A percentile compares a stretch with the other conserved stretches of the same genome.
phyloP scores from a whole-genome alignment of 2,329 filamentous ascomycete species.

The Elsinoe ampelina region DNA sequence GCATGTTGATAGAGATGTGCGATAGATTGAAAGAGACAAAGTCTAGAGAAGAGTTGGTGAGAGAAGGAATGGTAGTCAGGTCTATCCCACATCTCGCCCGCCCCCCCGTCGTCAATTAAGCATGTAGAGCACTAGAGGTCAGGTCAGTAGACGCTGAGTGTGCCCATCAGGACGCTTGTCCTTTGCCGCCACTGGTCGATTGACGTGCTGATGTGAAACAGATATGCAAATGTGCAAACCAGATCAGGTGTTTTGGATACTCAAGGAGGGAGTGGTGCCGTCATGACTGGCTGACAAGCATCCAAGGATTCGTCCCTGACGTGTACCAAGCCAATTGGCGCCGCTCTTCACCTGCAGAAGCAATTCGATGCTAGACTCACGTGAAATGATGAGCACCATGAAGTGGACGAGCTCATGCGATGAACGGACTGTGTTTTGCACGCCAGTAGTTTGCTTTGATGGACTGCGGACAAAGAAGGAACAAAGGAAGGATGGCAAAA shows the following conservation, averaged over 20 bases:
- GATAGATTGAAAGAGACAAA: no score
- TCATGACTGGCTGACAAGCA: constrained; percentile 13
- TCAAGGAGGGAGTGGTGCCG: background rate
- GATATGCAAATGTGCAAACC: background rate
- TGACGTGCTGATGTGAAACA: background rate
- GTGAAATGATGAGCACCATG: background rate
- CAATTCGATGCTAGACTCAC: background rate
- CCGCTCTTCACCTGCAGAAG: background rate
- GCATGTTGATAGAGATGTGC: background rate
- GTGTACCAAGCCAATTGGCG: constrained; percentile 1
- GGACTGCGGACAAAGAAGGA: no score
- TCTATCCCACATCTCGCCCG: no score
- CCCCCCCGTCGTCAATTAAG: no score
- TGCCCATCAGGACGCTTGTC: background rate
- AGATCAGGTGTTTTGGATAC: background rate
- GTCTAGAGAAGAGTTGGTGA: no score
- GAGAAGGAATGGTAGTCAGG: no score
- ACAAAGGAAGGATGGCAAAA: no score
- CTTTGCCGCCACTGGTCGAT: background rate
- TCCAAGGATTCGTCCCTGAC: constrained; percentile 10
- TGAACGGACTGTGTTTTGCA: no score
- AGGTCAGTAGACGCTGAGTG: background rate
- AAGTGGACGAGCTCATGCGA: no score
- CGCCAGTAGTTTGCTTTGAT: no score
- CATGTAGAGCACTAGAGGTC: no score